These are phyloP conservation scores for Colletotrichum siamense DNA, from an alignment of 2,329 filamentous ascomycete species.

Conservation along the genomic window DNA sequence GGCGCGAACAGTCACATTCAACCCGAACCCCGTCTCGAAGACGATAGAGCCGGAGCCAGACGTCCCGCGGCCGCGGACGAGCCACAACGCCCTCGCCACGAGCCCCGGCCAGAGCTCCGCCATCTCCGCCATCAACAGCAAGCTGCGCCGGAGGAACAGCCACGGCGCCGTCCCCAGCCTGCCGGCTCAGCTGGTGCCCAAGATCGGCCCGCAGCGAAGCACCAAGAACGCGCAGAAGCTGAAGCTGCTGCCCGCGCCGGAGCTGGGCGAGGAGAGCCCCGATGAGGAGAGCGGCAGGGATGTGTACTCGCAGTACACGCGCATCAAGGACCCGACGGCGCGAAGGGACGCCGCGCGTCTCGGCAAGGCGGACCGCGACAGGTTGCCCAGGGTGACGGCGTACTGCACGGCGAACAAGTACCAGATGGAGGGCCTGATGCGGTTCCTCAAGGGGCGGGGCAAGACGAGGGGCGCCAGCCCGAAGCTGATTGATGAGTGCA, in stretches of 20 bases:
- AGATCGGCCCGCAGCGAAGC: slow-evolving; percentile 93
- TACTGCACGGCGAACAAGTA: slow-evolving; percentile 96
- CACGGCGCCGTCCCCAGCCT: slow-evolving; percentile 60
- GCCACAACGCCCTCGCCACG: slow-evolving; percentile 34
- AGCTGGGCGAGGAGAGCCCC: slow-evolving; percentile 74
- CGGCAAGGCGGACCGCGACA: slow-evolving; percentile 90
- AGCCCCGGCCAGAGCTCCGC: slow-evolving; percentile 47
- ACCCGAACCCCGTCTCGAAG: slow-evolving; percentile 69
- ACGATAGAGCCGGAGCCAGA: slow-evolving; percentile 60
- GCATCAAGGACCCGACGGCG: slow-evolving; percentile 96
- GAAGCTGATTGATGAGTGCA: slow-evolving; percentile 95
- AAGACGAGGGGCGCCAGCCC: slow-evolving; percentile 82
- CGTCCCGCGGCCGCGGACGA: slow-evolving; percentile 32
- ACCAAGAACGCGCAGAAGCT: slow-evolving; percentile 97
- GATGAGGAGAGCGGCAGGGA: slow-evolving; percentile 94
- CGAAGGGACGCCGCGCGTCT: slow-evolving; percentile 89
- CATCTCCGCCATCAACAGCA: slow-evolving; percentile 84
- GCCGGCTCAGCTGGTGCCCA: slow-evolving; percentile 51
- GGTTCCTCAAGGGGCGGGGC: slow-evolving; percentile 84
- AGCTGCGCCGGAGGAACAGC: slow-evolving; percentile 85
- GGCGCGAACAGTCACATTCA: slow-evolving; percentile 77
- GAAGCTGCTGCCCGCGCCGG: slow-evolving; percentile 93
- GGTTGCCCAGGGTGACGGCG: slow-evolving; percentile 88
- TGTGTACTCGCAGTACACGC: slow-evolving; percentile 96
- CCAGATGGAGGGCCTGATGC: slow-evolving; percentile 86